Evolutionary conservation across 176 grass and related monocot genomes (phyloP), one percentile per base, ranked within the genome.

Genomic region (Avena atlantica): DNA sequence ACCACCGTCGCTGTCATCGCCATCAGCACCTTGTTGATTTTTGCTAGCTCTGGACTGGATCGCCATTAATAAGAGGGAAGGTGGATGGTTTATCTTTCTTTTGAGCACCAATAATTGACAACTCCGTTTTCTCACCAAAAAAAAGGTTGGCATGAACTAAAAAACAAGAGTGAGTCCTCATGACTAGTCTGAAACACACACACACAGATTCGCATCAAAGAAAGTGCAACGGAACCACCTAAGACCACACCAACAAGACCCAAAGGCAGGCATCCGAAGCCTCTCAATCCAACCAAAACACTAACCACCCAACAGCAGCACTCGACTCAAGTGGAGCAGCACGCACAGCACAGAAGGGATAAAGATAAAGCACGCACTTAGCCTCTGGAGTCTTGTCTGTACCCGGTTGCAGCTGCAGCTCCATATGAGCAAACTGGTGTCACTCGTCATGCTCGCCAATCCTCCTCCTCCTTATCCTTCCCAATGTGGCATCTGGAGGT

Each of bases 381-480:
- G 45, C 36, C 23, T 19, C 17, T 49, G 63, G 21, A 12, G 17
- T 45, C 37, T 45, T 48, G n/a, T 64, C 61, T 63, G 78, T 20
- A 12, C 70, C 11, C 0, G 48, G 19, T 15, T 58, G 81, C 50
- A 60, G 19, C 36, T 58, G 81, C 50, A 80, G 47, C 17, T 63
- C 40, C 77, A 79, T 42, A 59, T 48, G n/a, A 27, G 73, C 45
- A 10, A 68, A 24, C 9, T 82, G 34, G 60, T 56, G 53, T 11
- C 60, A 48, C 44, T 57, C 60, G 50, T 50, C 53, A 68, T 76
- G 49, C 29, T 52, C 69, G 51, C 8, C 80, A 72, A 24, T 49
- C 50, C 57, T 21, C 34, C 25, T 44, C 31, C 14, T 24, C 81
- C 52, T 76, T 62, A 65, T 79, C 74, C 64, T 79, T 80, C 79